Percentiles rank a stretch among this genome's conserved stretches.
phyloP scores from a whole-genome alignment of 164 flowering plant genomes.

The Vitis vinifera region DNA sequence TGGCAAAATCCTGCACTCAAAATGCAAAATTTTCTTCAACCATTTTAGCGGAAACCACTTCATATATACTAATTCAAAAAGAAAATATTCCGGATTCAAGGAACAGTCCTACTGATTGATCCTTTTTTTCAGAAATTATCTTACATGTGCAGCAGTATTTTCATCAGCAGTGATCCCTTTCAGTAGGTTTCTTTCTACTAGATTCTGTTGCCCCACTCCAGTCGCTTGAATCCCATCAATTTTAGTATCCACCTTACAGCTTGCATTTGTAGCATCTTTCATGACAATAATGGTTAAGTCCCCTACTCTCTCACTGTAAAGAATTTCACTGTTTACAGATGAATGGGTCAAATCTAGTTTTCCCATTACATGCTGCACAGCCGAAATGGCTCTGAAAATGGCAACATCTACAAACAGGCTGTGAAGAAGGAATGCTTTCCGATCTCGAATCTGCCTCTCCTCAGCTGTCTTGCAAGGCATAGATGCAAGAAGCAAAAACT shows the following conservation, averaged over 20 bases:
- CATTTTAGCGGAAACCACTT: slow-evolving; percentile 1
- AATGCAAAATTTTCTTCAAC: slow-evolving; percentile 9
- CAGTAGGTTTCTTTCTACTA: slow-evolving; percentile 71
- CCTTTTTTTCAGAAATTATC: slow-evolving; percentile 19
- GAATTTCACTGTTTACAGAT: slow-evolving; percentile 23
- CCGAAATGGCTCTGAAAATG: slow-evolving; percentile 73
- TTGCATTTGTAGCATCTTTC: slow-evolving; percentile 76
- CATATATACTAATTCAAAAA: not conserved
- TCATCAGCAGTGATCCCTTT: slow-evolving; percentile 99
- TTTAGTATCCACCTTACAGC: slow-evolving; percentile 85
- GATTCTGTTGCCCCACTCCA: slow-evolving; percentile 48
- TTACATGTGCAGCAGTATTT: slow-evolving; percentile 98
- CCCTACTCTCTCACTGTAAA: slow-evolving; percentile 63
- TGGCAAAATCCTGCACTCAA: slow-evolving; percentile 72
- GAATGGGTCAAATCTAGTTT: slow-evolving; percentile 23
- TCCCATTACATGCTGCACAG: slow-evolving; percentile 58
- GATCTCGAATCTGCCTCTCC: slow-evolving; percentile 89
- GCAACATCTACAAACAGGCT: slow-evolving; percentile 95
- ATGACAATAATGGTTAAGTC: slow-evolving; percentile 65
- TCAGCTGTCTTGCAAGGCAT: slow-evolving; percentile 97
- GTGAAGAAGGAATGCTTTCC: slow-evolving; percentile 93
- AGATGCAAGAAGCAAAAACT: slow-evolving; percentile 70
- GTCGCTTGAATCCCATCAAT: slow-evolving; percentile 79
- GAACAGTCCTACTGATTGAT: not conserved
- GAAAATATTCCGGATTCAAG: not conserved